Conservation (phyloP, 2,329 filamentous ascomycete genomes). For the Xenosphaeropsis pyriputrescens region DNA sequence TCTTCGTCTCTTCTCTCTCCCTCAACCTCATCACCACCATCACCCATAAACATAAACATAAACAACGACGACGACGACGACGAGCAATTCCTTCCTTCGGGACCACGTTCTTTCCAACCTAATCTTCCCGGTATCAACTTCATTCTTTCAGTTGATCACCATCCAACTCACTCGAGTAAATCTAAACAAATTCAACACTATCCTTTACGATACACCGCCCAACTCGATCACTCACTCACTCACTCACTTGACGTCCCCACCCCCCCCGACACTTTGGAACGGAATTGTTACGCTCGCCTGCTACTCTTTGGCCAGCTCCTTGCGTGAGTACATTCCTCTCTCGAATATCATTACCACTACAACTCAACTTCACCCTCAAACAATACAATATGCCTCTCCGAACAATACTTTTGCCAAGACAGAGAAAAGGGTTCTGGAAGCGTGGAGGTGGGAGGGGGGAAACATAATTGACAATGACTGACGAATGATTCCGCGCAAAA, state of each 20-base stretch:
- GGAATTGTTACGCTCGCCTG: slow-evolving; percentile 2
- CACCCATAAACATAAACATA: no score
- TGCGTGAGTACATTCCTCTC: slow-evolving; percentile 9
- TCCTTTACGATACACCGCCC: not conserved
- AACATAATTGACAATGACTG: not conserved
- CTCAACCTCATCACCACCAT: no score
- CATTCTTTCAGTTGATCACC: slow-evolving; percentile 26
- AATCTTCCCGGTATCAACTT: slow-evolving; percentile 20
- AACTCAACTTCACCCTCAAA: no score
- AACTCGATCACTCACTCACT: no score
- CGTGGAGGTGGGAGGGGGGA: not conserved
- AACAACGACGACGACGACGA: not conserved
- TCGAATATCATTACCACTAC: not conserved
- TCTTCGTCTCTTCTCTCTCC: no score
- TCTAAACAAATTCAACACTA: slow-evolving; percentile 1
- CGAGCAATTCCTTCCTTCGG: slow-evolving; percentile 15
- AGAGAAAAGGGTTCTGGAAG: not conserved
- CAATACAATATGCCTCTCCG: no score
- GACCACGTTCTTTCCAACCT: slow-evolving; percentile 17
- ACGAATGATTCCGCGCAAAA: not conserved
- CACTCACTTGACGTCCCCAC: no score
- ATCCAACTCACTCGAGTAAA: slow-evolving; percentile 20
- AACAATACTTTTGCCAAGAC: no score
- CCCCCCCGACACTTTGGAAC: not conserved
- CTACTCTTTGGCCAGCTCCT: slow-evolving; percentile 4